These are phyloP conservation scores for Brassica carinata DNA, from an alignment of 345 rosid genomes.

Conservation along the genomic window DNA sequence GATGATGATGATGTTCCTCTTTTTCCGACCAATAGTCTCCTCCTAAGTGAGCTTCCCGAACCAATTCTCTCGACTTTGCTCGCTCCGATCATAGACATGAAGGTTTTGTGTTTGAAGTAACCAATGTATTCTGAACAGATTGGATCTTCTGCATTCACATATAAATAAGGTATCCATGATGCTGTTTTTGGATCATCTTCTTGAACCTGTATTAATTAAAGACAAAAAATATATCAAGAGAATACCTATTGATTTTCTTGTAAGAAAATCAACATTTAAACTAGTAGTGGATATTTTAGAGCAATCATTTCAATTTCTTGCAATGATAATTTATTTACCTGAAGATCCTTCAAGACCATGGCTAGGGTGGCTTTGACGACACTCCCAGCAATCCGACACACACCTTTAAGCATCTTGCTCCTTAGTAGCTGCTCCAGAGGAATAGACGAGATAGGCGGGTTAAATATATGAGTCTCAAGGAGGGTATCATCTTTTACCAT, in stretches of 20 bases:
- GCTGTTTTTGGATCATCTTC: constrained; percentile 26
- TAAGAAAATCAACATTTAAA: background rate
- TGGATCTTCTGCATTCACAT: constrained; percentile 55
- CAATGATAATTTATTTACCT: background rate
- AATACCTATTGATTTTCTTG: background rate
- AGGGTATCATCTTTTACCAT: constrained; percentile 37
- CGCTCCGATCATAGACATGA: constrained; percentile 51
- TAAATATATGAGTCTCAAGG: constrained; percentile 54
- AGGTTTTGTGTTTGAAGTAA: constrained; percentile 53
- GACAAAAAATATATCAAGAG: background rate
- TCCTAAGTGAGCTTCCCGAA: constrained; percentile 42
- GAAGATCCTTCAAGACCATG: background rate
- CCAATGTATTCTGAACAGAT: constrained; percentile 61
- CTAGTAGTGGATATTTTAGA: background rate
- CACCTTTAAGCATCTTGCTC: constrained; percentile 41
- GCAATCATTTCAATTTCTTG: background rate
- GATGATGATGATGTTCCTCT: background rate
- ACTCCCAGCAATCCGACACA: constrained; percentile 41
- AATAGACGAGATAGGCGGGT: constrained; percentile 58
- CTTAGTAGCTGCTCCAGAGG: constrained; percentile 47
- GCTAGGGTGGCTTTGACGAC: constrained; percentile 52
- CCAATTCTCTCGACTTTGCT: constrained; percentile 46
- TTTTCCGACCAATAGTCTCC: constrained; percentile 39
- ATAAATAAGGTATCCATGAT: constrained; percentile 54
- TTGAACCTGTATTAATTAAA: background rate